Evolutionary conservation across 441 rosid genomes (phyloP), one percentile per base, ranked within the genome.

Genomic region (Metrosideros polymorpha): DNA sequence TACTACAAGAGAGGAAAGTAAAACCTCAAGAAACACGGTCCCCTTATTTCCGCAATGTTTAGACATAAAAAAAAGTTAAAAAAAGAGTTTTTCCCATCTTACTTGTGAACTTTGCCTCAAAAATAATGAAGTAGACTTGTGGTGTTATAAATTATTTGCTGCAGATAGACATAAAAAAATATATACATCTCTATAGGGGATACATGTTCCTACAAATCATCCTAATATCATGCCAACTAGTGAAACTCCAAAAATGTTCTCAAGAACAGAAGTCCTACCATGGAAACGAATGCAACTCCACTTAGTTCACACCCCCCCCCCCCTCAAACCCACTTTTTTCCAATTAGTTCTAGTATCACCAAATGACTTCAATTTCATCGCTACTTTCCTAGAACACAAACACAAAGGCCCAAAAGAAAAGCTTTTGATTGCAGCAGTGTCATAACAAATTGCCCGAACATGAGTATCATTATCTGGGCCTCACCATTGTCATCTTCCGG

Each of bases 401-500:
- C 43, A 32, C 77, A 32, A 63, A 35, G 24, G 77, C 83, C 77
- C 39, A 76, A 75, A 45, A 59, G 25, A 56, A 59, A 84, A 35
- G 12, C 30, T 30, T 30, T 51, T 30, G 18, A 51, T 53, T 52
- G 63, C 45, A 18, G 29, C 47, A 30, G 45, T 52, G 30, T 83
- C 43, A 22, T 51, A 27, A 51, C 43, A 83, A 54, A 52, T 51
- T 83, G 61, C 59, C 10, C n/a, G 24, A 82, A 82, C 53, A 82
- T 15, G 15, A 83, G 35, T 50, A 32, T 50, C 24, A 25, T 30
- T 25, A n/a, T 51, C 42, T 25, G 9, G 45, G 39, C 63, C 90
- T 79, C 91, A 94, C 96, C 95, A 86, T 86, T 91, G 87, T 90
- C 93, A 88, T 92, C 92, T 83, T 92, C 93, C 82, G 87, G 84